These are phyloP conservation scores for Globisporangium canariense DNA, from an alignment of 352 stramenopile genomes.

Conservation along the genomic window DNA sequence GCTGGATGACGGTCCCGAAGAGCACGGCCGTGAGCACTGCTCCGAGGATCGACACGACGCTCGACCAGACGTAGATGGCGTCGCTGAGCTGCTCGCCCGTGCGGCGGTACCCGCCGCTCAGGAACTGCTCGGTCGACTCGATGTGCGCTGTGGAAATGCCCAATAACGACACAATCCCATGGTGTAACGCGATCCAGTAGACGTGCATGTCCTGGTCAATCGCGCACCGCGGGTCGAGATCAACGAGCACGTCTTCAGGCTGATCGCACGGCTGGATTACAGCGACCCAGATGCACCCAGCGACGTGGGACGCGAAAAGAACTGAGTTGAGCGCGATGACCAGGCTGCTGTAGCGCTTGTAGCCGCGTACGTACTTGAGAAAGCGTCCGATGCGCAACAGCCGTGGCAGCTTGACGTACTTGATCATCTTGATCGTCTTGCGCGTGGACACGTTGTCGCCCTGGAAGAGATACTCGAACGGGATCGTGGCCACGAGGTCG, in stretches of 20 bases:
- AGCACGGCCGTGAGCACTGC: constrained; percentile 42
- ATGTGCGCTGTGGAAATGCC: constrained; percentile 44
- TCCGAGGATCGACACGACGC: constrained; percentile 39
- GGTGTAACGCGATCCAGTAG: constrained; percentile 59
- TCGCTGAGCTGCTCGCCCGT: constrained; percentile 12
- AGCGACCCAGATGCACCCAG: constrained; percentile 56
- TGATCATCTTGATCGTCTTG: constrained; percentile 75
- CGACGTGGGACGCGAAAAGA: constrained; percentile 49
- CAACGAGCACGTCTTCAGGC: constrained; percentile 12
- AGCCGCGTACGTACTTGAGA: constrained; percentile 53
- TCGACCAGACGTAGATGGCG: constrained; percentile 41
- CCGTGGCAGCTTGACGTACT: constrained; percentile 64
- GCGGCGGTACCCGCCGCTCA: constrained; percentile 44
- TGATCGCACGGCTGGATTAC: constrained; percentile 42
- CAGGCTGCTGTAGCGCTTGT: constrained; percentile 59
- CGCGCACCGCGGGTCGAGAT: constrained; percentile 24
- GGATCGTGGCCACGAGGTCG: constrained; percentile 51
- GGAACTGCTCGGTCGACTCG: constrained; percentile 39
- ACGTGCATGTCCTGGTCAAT: constrained; percentile 33
- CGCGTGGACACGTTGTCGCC: constrained; percentile 40
- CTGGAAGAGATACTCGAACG: constrained; percentile 54
- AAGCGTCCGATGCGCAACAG: constrained; percentile 56
- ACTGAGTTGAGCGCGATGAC: constrained; percentile 48
- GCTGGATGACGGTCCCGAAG: constrained; percentile 53
- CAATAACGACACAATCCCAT: constrained; percentile 51